phyloP scores from a whole-genome alignment of 495 filamentous ascomycete genomes.

The Bathelium albidoporum region DNA sequence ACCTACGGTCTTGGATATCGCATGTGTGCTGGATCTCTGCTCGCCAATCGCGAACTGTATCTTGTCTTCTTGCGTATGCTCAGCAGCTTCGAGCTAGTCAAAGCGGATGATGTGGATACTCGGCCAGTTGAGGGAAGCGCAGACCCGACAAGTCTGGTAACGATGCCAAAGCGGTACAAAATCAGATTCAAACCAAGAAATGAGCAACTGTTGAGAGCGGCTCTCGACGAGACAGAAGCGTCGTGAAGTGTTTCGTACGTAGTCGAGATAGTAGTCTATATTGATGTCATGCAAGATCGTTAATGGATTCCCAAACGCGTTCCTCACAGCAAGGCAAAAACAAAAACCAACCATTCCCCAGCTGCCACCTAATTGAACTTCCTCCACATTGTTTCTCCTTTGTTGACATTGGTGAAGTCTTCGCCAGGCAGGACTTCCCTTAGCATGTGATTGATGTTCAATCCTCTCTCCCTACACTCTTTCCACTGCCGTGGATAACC shows the following conservation, averaged over 20 bases:
- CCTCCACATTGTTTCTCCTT: constrained; percentile 16
- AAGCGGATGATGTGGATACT: constrained; percentile 31
- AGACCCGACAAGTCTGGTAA: constrained; percentile 49
- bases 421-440: constrained; percentile 30
- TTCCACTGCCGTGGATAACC: constrained; percentile 35
- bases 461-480: constrained; percentile 25
- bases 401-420: not conserved
- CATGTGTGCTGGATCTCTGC: constrained; percentile 54
- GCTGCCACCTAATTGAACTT: constrained; percentile 9
- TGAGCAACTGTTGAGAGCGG: constrained; percentile 30
- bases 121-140: constrained; percentile 46
- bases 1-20: constrained; percentile 54
- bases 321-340: not conserved
- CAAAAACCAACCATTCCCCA: not conserved
- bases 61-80: constrained; percentile 52
- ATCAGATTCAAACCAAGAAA: constrained; percentile 46
- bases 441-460: constrained; percentile 30
- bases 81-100: constrained; percentile 44
- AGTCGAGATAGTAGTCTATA: not conserved
- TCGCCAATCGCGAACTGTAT: constrained; percentile 58
- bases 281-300: not conserved
- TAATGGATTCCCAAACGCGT: not conserved
- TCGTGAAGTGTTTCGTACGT: not conserved
- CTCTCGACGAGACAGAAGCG: constrained; percentile 17
- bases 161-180: constrained; percentile 45